Evolutionary conservation across 176 grass and related monocot genomes (phyloP).

Genomic region (Ampelocalamus luodianensis): DNA sequence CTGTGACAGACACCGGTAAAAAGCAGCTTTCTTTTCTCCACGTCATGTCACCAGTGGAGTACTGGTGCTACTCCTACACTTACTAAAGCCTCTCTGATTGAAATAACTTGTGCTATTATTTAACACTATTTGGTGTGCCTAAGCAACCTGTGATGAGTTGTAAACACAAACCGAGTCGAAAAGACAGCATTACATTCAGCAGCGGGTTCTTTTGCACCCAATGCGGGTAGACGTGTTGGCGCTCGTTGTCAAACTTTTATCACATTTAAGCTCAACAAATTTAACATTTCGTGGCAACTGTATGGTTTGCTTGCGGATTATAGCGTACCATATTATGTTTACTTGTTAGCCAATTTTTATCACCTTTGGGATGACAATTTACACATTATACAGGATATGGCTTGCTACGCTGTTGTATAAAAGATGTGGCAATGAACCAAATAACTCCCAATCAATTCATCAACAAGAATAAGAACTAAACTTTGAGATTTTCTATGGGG

Average conservation of each 20-base stretch:
- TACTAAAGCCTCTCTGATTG: constrained; percentile 4
- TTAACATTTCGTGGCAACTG: neutral
- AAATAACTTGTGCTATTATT: neutral
- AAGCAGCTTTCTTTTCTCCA: constrained; percentile 38
- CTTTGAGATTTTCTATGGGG: too few species aligned
- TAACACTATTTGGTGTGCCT: neutral
- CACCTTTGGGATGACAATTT: neutral
- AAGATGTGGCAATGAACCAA: too few species aligned
- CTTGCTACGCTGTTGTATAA: neutral
- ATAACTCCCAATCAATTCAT: too few species aligned
- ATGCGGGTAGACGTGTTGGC: neutral
- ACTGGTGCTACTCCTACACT: neutral
- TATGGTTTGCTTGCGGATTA: neutral
- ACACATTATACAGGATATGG: neutral
- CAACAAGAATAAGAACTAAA: neutral
- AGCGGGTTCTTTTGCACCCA: neutral
- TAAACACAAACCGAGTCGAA: constrained; percentile 11
- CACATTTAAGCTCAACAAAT: neutral
- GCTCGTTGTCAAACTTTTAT: neutral
- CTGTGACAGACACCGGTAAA: constrained; percentile 38
- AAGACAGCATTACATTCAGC: constrained; percentile 12
- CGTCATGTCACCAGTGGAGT: constrained; percentile 33
- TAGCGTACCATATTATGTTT: too few species aligned
- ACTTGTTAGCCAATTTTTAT: neutral
- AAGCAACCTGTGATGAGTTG: constrained; percentile 33